Evolutionary conservation across 2,329 filamentous ascomycete genomes (phyloP).

Genomic region (Salinomyces thailandicus): DNA sequence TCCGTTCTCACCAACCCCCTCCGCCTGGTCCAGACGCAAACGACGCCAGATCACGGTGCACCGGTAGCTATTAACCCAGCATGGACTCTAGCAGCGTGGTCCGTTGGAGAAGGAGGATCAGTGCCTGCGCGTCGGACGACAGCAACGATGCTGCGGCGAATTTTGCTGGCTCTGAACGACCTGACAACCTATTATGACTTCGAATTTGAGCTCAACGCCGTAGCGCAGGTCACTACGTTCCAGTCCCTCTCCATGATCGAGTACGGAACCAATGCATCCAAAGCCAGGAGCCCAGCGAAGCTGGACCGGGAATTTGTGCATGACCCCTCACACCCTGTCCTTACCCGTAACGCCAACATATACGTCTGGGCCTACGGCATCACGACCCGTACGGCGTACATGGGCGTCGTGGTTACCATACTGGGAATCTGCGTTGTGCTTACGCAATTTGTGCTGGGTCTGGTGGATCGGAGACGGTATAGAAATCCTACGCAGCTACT

Average conservation of each 20-base stretch:
- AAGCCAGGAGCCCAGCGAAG: too few relatives aligned
- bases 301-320: too few relatives aligned
- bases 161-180: too few relatives aligned
- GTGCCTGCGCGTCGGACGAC: background rate
- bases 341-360: conserved; percentile 8
- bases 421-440: conserved; percentile 13
- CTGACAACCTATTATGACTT: too few relatives aligned
- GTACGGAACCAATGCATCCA: background rate
- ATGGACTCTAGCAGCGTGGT: conserved; percentile 22
- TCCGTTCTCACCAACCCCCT: conserved; percentile 13
- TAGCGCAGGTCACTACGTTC: conserved; percentile 8
- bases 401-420: conserved; percentile 12
- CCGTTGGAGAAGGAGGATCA: conserved; percentile 9
- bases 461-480: conserved; percentile 10
- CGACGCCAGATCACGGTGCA: conserved; percentile 4
- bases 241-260: conserved; percentile 16
- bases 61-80: conserved; percentile 13
- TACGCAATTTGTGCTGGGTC: conserved; percentile 10
- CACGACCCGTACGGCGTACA: conserved; percentile 12
- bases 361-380: conserved; percentile 18
- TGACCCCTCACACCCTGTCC: background rate
- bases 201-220: too few relatives aligned
- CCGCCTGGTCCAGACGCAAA: conserved; percentile 9
- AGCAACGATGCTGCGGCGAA: background rate
- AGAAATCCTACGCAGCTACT: conserved; percentile 13